Conservation (phyloP, 2,329 filamentous ascomycete genomes). For the Coniochaeta sp. region DNA sequence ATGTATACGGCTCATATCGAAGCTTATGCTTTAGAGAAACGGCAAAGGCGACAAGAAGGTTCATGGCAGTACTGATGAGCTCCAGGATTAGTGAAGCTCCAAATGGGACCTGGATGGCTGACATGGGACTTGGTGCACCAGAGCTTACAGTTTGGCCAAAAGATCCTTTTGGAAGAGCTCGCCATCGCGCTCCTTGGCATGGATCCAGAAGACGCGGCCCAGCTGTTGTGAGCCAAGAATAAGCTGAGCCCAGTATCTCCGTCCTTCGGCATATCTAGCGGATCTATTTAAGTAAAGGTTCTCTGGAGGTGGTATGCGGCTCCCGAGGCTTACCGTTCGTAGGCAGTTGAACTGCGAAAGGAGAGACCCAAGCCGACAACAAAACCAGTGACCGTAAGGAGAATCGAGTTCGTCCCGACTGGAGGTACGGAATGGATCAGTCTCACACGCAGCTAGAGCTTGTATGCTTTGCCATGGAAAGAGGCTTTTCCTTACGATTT, state of each 20-base stretch:
- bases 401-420: constrained; percentile 54
- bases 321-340: constrained; percentile 48
- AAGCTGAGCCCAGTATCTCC: constrained; percentile 50
- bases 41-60: constrained; percentile 62
- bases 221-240: constrained; percentile 58
- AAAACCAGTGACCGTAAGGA: constrained; percentile 81
- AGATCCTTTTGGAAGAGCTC: constrained; percentile 53
- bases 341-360: constrained; percentile 71
- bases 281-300: not conserved
- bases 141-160: constrained; percentile 47
- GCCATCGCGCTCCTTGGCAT: constrained; percentile 56
- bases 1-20: constrained; percentile 64
- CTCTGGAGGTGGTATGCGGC: not conserved
- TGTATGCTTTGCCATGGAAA: not conserved
- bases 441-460: not conserved
- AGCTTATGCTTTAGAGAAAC: constrained; percentile 65
- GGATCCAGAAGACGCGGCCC: constrained; percentile 77
- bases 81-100: constrained; percentile 1
- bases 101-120: not conserved
- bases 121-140: not conserved
- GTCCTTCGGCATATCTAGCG: constrained; percentile 39
- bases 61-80: constrained; percentile 48
- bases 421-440: not conserved
- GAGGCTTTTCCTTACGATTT: constrained; percentile 3
- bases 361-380: constrained; percentile 71